A percentile compares a stretch with the other conserved stretches of the same genome.
These are phyloP conservation scores for Scheffersomyces cryptocercus DNA, from an alignment of 1,139 yeast species.

Conservation along the genomic window DNA sequence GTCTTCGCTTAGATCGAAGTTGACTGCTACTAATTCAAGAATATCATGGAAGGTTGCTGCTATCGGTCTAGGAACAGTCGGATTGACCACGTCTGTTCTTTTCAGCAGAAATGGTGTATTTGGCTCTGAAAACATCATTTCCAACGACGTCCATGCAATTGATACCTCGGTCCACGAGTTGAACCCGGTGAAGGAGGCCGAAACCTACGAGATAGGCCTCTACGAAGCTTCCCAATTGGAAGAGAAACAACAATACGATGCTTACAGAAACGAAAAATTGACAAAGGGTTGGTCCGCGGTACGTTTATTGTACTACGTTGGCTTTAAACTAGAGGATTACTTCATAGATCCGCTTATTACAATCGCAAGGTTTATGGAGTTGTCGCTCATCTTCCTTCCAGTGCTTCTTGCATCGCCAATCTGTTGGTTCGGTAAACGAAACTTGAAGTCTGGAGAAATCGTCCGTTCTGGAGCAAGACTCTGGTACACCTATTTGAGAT, in stretches of 20 bases:
- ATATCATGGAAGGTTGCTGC: too few species aligned
- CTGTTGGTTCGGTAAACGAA: constrained; percentile 56
- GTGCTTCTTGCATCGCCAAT: constrained; percentile 66
- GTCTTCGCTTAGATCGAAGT: too few species aligned
- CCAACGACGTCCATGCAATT: constrained; percentile 36
- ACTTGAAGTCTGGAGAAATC: constrained; percentile 28
- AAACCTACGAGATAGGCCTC: constrained; percentile 70
- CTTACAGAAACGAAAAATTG: constrained; percentile 25
- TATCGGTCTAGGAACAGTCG: too few species aligned
- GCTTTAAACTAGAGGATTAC: constrained; percentile 51
- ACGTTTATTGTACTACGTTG: constrained; percentile 34
- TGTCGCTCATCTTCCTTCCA: constrained; percentile 70
- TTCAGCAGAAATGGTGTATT: too few species aligned
- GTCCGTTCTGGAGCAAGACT: constrained; percentile 61
- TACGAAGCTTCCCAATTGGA: constrained; percentile 62
- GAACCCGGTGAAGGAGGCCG: constrained; percentile 48
- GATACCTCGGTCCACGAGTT: constrained; percentile 38
- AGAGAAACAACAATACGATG: constrained; percentile 30
- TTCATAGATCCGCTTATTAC: constrained; percentile 71
- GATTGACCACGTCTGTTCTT: too few species aligned
- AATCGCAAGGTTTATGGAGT: constrained; percentile 64
- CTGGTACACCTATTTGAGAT: constrained; percentile 72
- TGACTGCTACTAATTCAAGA: too few species aligned
- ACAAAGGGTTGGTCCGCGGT: constrained; percentile 22
- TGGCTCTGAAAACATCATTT: too few species aligned